Evolutionary conservation across 345 rosid genomes (phyloP), one percentile per base, ranked within the genome.

Genomic region (Viola odorata): DNA sequence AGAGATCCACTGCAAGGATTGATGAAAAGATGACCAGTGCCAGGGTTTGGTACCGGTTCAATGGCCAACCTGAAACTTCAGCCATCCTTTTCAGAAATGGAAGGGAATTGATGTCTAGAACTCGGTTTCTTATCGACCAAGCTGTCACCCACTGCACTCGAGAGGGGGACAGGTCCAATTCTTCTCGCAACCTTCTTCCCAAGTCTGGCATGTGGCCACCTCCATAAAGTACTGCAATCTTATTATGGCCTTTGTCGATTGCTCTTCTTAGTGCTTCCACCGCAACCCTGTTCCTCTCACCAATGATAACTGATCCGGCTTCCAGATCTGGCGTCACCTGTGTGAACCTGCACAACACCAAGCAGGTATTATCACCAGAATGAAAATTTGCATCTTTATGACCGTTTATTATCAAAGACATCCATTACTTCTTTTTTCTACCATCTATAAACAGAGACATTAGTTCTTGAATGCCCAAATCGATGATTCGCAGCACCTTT

Each of bases 141-240:
- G 99, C 92, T 15, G 90, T 89, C 64, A 90, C 57, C 99, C 99
- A 94, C 70, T 75, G 85, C 45, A 84, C 95, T 38, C 40, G 70
- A 0, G 78, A 81, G 7, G 97, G 97, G 60, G 81, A 63, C 36
- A 94, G 80, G 60, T 84, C 84, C 3, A 86, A 86, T 49, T 94
- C 97, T 57, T 89, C 95, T 60, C 81, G 60, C 45, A 89, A 65
- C 23, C 91, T 78, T 77, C 96, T 84, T 53, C 91, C 96, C 58
- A 94, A 42, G 77, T 94, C 99, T 1, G 96, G 97, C 96, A 94
- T 89, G 87, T 94, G 99, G 54, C 97, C 96, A n/a, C 96, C 96
- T 0, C 99, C 99, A 3, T 87, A 94, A 3, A 94, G 80, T 60
- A 94, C 73, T 3, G 95, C 99, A 12, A 89, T 82, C 73, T 66